These are phyloP conservation scores for Glonium stellatum DNA, from an alignment of 495 filamentous ascomycete species.

Conservation along the genomic window DNA sequence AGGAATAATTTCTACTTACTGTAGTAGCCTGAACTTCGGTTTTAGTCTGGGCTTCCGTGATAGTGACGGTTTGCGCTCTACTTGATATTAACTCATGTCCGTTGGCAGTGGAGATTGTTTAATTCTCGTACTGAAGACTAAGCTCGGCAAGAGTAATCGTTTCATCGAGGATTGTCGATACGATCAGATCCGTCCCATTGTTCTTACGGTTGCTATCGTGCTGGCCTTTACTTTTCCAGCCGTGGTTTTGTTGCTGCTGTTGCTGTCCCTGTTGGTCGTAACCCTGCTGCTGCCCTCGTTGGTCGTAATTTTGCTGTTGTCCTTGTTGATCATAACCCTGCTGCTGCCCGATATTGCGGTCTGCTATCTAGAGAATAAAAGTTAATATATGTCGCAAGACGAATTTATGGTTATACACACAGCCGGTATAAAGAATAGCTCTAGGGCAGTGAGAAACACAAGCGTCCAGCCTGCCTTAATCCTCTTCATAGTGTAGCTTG, in stretches of 20 bases:
- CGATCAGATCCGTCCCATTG: background rate
- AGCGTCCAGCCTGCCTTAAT: background rate
- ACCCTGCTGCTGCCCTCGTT: background rate
- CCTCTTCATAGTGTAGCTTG: background rate
- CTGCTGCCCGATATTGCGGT: background rate
- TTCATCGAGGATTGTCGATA: background rate
- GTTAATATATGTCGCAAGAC: background rate
- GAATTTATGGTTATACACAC: background rate
- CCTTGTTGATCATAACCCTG: slow-evolving; percentile 1
- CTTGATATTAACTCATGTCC: background rate
- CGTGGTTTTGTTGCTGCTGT: too few species aligned
- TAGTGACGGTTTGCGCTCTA: background rate
- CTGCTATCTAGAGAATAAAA: background rate
- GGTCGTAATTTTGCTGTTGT: background rate
- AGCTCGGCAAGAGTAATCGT: background rate
- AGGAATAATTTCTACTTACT: background rate
- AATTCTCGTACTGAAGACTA: background rate
- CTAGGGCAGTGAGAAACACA: background rate
- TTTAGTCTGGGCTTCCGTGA: background rate
- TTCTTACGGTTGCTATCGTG: background rate
- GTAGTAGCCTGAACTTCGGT: background rate
- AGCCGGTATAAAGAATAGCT: background rate
- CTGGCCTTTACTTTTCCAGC: background rate
- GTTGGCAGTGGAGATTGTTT: background rate
- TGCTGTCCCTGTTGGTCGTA: background rate